Base-by-base conservation (phyloP, 768 basidiomycete species). In the Tulasnella sp. region DNA sequence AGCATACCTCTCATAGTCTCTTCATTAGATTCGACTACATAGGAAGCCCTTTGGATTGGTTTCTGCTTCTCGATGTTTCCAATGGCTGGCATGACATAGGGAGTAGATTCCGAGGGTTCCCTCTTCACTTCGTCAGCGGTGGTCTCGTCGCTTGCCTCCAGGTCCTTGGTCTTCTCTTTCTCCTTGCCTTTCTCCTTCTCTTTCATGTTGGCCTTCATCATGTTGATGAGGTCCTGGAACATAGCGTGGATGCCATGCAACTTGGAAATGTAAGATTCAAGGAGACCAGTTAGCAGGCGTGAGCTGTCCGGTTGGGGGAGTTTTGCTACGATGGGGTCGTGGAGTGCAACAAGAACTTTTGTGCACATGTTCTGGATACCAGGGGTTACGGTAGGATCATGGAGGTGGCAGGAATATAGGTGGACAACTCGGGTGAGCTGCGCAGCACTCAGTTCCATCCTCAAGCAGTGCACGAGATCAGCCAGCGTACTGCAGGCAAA, bases 401-500 rank as follows among this genome's bases (percentile, higher is more conserved):
- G 94, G 49, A 96, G 78, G 65, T 89, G 81, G 48, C 83, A 81
- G 1, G 91, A 86, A 67, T 88, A 96, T 52, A 87, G 79, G 63
- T 85, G 81, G 23, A 91, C 81, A 57, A 94, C 80, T 15, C 80
- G 79, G 3, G 80, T 74, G 17, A 97, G 73, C 64, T 94, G 92
- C 7, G 77, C 68, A 4, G 83, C 74, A 2, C 81, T 80, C 36
- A 98, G 78, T 17, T 97, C 92, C 42, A 73, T 75, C 49, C 90
- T 84, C 57, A 93, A 77, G 65, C 96, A 90, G 66, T 97, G 92
- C 55, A 96, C 83, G 9, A 97, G 77, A 69, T 99, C 96, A 31
- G 91, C 91, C 5, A 94, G 80, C 45, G 88, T 84, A 58, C 82
- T 84, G 69, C 91, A 93, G 2, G 87, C 85, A 37, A 81, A 77